Evolutionary conservation across 2,329 filamentous ascomycete genomes (phyloP).

Genomic region (Aurifilum marmelostoma): DNA sequence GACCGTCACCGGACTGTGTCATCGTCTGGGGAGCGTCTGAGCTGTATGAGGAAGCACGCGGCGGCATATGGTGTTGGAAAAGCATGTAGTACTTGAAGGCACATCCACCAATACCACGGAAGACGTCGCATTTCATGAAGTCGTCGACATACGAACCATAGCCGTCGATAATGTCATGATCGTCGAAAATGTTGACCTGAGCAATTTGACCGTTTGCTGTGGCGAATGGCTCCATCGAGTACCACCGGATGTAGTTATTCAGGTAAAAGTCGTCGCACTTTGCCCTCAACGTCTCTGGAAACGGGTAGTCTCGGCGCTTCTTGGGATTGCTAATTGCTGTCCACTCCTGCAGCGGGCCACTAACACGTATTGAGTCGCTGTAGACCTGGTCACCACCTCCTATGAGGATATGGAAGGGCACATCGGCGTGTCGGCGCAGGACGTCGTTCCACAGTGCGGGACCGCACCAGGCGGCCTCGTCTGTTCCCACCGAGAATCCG

Average conservation of each 20-base stretch:
- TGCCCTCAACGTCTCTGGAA: slow-evolving; percentile 76
- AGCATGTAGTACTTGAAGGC: slow-evolving; percentile 99
- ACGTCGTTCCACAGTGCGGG: slow-evolving; percentile 97
- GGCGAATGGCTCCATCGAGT: slow-evolving; percentile 81
- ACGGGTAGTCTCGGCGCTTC: slow-evolving; percentile 77
- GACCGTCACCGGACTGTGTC: slow-evolving; percentile 15
- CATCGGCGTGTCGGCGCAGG: slow-evolving; percentile 74
- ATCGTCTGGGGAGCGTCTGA: slow-evolving; percentile 62
- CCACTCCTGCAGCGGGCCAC: slow-evolving; percentile 82
- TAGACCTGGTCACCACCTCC: slow-evolving; percentile 97
- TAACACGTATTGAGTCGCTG: slow-evolving; percentile 87
- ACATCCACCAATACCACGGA: slow-evolving; percentile 86
- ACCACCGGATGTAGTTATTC: slow-evolving; percentile 85
- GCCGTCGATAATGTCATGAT: slow-evolving; percentile 73
- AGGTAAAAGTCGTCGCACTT: slow-evolving; percentile 91
- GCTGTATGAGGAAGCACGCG: slow-evolving; percentile 83
- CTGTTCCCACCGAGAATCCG: slow-evolving; percentile 87
- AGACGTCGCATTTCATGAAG: slow-evolving; percentile 90
- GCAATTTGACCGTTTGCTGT: slow-evolving; percentile 88
- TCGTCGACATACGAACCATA: slow-evolving; percentile 92
- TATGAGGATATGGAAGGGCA: slow-evolving; percentile 94
- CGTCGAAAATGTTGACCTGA: slow-evolving; percentile 97
- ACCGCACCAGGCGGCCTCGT: slow-evolving; percentile 84
- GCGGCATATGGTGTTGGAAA: slow-evolving; percentile 92
- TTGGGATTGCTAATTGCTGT: slow-evolving; percentile 80